Evolutionary conservation across 495 filamentous ascomycete species (phyloP).

Genomic region (Stereocaulon alpinum): DNA sequence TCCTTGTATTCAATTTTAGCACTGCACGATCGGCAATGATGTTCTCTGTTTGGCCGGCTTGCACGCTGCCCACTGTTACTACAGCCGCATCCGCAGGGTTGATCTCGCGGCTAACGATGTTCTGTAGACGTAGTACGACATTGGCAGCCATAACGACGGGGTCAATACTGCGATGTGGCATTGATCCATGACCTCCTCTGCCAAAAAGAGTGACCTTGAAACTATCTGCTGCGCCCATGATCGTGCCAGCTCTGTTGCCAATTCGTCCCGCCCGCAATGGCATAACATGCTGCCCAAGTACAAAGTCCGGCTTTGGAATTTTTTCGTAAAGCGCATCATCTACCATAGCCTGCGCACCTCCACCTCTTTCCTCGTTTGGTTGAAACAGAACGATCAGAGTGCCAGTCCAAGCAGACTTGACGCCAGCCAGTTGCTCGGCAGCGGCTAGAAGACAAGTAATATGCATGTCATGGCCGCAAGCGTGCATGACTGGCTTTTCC

Average conservation of each 20-base stretch:
- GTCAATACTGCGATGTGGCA: slow-evolving; percentile 42
- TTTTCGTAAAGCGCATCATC: slow-evolving; percentile 40
- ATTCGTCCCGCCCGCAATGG: slow-evolving; percentile 35
- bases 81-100: slow-evolving; percentile 40
- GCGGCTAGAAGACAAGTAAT: slow-evolving; percentile 44
- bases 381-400: slow-evolving; percentile 47
- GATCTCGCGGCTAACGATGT: slow-evolving; percentile 41
- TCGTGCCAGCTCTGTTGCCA: slow-evolving; percentile 31
- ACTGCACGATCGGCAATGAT: slow-evolving; percentile 40
- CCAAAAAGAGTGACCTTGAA: slow-evolving; percentile 42
- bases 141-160: slow-evolving; percentile 40
- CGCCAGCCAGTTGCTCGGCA: slow-evolving; percentile 31
- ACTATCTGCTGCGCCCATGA: slow-evolving; percentile 37
- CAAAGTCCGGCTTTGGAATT: slow-evolving; percentile 40
- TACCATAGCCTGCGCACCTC: slow-evolving; percentile 45
- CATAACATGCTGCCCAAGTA: slow-evolving; percentile 45
- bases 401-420: slow-evolving; percentile 34
- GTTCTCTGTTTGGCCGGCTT: slow-evolving; percentile 44
- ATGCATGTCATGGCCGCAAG: slow-evolving; percentile 50
- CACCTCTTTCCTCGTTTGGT: slow-evolving; percentile 42
- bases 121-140: slow-evolving; percentile 40
- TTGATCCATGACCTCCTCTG: slow-evolving; percentile 41
- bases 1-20: slow-evolving; percentile 39
- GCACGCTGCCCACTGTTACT: slow-evolving; percentile 41
- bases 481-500: slow-evolving; percentile 45